Evolutionary conservation across 768 basidiomycete genomes (phyloP).

Genomic region (Mrakia hoshinonis): DNA sequence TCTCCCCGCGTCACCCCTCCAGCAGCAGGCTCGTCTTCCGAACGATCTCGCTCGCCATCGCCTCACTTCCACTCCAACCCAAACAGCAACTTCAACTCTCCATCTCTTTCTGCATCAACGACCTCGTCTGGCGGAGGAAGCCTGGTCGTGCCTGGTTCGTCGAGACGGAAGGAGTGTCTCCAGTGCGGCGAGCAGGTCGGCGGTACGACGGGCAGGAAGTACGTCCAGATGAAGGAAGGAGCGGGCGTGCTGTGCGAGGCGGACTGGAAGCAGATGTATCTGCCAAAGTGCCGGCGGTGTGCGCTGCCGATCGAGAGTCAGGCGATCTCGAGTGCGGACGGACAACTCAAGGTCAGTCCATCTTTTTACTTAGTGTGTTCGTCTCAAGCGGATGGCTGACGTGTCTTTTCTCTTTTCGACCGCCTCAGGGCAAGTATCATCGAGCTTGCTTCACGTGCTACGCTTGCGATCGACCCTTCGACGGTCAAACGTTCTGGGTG

Average conservation of each 20-base stretch:
- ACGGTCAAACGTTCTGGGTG: slow-evolving; percentile 85
- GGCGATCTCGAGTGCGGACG: slow-evolving; percentile 82
- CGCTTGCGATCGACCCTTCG: slow-evolving; percentile 78
- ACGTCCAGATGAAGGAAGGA: slow-evolving; percentile 45
- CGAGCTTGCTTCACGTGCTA: slow-evolving; percentile 82
- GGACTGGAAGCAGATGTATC: slow-evolving; percentile 94
- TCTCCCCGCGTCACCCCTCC: background rate
- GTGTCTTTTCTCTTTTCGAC: background rate
- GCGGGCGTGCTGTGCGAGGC: slow-evolving; percentile 65
- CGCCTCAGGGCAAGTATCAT: slow-evolving; percentile 62
- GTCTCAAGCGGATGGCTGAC: too few species aligned
- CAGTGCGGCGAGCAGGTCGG: slow-evolving; percentile 67
- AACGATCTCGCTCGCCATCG: background rate
- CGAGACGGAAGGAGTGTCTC: slow-evolving; percentile 47
- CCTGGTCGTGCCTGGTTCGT: background rate
- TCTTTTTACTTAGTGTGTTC: background rate
- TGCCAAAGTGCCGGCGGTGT: slow-evolving; percentile 91
- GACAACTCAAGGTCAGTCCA: slow-evolving; percentile 65
- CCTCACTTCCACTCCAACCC: background rate
- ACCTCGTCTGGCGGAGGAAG: background rate
- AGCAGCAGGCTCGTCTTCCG: background rate
- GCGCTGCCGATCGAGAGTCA: slow-evolving; percentile 77
- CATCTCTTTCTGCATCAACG: background rate
- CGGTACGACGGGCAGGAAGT: slow-evolving; percentile 65
- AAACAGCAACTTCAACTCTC: background rate